Percentiles rank a stretch among this genome's conserved stretches.
phyloP scores from a whole-genome alignment of 1,284 basidiomycete species.

The Volvariella surrecta region DNA sequence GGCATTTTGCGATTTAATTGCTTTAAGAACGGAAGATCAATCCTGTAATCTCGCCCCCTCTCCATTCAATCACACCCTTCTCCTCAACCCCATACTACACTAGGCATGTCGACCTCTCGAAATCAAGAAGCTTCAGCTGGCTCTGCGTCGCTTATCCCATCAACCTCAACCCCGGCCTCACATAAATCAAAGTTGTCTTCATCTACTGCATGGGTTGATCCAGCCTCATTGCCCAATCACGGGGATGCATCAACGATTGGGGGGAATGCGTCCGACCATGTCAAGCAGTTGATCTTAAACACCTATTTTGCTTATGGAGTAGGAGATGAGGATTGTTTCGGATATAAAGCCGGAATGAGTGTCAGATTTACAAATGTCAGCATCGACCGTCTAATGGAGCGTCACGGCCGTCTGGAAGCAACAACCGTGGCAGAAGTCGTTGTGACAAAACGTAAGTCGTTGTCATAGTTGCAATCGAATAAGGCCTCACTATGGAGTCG shows the following conservation, averaged over 20 bases:
- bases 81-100: slow-evolving; percentile 8
- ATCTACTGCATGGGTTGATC: slow-evolving; percentile 51
- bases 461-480: not conserved
- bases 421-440: slow-evolving; percentile 49
- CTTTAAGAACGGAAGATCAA: too few species aligned
- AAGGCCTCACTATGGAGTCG: slow-evolving; percentile 1
- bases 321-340: slow-evolving; percentile 50
- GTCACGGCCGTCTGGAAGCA: slow-evolving; percentile 43
- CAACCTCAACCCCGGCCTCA: slow-evolving; percentile 1
- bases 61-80: not conserved
- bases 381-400: slow-evolving; percentile 33
- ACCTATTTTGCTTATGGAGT: slow-evolving; percentile 60
- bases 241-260: slow-evolving; percentile 43
- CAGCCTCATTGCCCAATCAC: slow-evolving; percentile 43
- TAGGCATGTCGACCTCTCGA: slow-evolving; percentile 19
- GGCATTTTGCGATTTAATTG: too few species aligned
- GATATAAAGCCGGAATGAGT: slow-evolving; percentile 45
- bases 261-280: slow-evolving; percentile 50
- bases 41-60: slow-evolving; percentile 9
- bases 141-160: slow-evolving; percentile 8
- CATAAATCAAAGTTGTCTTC: slow-evolving; percentile 9
- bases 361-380: slow-evolving; percentile 54
- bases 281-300: slow-evolving; percentile 59
- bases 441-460: slow-evolving; percentile 44
- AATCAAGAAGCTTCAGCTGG: slow-evolving; percentile 15